These are phyloP conservation scores for Sambucus nigra DNA, from an alignment of 129 eudicot genomes.

Conservation along the genomic window DNA sequence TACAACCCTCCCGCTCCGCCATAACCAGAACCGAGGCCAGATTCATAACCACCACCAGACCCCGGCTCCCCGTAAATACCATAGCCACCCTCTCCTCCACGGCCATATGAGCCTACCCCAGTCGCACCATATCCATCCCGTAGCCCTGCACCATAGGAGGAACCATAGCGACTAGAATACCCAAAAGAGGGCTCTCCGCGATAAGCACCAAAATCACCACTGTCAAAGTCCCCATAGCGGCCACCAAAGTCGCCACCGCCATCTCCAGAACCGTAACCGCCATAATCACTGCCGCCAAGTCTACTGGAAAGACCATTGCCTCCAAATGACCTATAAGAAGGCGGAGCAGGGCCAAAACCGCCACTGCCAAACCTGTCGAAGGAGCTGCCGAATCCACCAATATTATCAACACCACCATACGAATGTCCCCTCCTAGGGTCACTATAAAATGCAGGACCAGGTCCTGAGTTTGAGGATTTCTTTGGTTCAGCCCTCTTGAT, in stretches of 20 bases:
- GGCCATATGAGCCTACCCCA: conserved; percentile 66
- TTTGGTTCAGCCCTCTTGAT: conserved; percentile 98
- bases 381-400: conserved; percentile 54
- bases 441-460: conserved; percentile 66
- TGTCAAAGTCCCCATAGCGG: conserved; percentile 51
- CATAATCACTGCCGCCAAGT: conserved; percentile 59
- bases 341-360: conserved; percentile 61
- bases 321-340: conserved; percentile 61
- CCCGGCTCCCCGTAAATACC: conserved; percentile 59
- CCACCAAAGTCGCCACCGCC: conserved; percentile 41
- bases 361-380: conserved; percentile 52
- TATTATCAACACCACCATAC: conserved; percentile 25
- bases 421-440: conserved; percentile 74
- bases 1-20: conserved; percentile 65
- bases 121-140: conserved; percentile 58
- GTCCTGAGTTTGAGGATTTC: conserved; percentile 79
- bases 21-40: conserved; percentile 53
- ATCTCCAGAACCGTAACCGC: conserved; percentile 44
- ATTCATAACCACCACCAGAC: conserved; percentile 42
- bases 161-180: conserved; percentile 63
- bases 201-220: conserved; percentile 46
- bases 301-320: conserved; percentile 41
- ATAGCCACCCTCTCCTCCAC: conserved; percentile 52
- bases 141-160: conserved; percentile 37
- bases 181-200: conserved; percentile 66